Base-by-base conservation (phyloP, 805 yeast genomes). In the Maudiozyma bulderi region DNA sequence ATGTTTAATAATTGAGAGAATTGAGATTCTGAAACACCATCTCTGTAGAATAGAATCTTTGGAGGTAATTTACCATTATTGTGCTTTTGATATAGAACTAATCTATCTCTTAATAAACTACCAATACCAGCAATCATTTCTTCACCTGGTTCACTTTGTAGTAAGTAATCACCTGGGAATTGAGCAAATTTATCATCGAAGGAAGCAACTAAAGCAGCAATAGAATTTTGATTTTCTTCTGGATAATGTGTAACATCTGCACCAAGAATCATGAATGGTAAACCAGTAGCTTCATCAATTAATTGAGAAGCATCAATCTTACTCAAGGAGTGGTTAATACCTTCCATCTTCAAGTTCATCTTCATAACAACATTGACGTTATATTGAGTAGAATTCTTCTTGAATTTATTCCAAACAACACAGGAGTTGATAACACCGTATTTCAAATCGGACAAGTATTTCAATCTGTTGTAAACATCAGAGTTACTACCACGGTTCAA, bases 201-300 rank as follows among this genome's bases (percentile, higher is more conserved):
- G 5, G 59, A 57, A 39, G 55, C 58, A 31, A 57, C 59, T 34
- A 56, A 43, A 11, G 56, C 50, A 6, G 58, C 52, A 45, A 56
- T 55, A 26, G 61, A 57, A 11, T 50, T 56, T 45, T 57, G 58
- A 47, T 57, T 53, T 47, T 52, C 46, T 43, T 54, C 58, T 44
- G 61, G 61, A 40, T 57, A 57, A 54, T 57, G 59, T 1, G 59
- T 57, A 15, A 57, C 59, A 53, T 57, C 61, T 4, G 59, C 59
- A 44, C 59, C 59, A 33, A 57, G 39, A n/a, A 57, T 45, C 48
- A 57, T 48, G 40, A 45, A 52, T 38, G 61, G 59, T 40, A 57
- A 46, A 2, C 52, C 53, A 20, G 56, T 48, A 10, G 46, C 49
- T 13, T 52, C 39, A 39, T 57, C 61, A 20, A 44, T 54, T 31